Evolutionary conservation across 371 early-diverging fungal species (phyloP), one percentile per base, ranked within the genome.

Genomic region (Mucor racemosus): DNA sequence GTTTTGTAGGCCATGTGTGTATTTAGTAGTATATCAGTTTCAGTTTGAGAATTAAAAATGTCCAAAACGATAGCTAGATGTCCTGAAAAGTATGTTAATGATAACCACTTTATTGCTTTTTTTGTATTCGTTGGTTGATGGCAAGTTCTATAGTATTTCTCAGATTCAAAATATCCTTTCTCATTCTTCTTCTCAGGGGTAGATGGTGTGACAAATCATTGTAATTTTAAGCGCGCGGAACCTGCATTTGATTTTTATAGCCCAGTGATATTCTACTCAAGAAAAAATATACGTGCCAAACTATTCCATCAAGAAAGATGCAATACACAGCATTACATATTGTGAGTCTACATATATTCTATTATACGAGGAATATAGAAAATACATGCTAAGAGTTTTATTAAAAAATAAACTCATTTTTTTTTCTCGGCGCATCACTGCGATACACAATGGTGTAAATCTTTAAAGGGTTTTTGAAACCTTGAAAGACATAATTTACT

Each of bases 131-230:
- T 7, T 40, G 44, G 44, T 17, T 44, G 44, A 26, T 26, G 26
- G 26, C 3, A 26, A 26, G 26, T 26, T 26, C 26, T 44, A 9
- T 44, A 44, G 17, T 17, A 17, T 44, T 4, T n/a, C 5, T 44
- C 2, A 8, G 15, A 44, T 6, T 15, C 8, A 8, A 44, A 44
- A 17, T 15, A 17, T 8, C 7, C 44, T 15, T 42, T 7, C n/a
- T 8, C 15, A n/a, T 17, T 5, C 17, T 8, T 5, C 17, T 8
- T n/a, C 44, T 44, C 44, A 44, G 44, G 44, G 44, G 44, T 44
- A 44, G 44, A 44, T 50, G 50, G 50, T 50, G 10, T 50, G 50
- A 50, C 50, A 50, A 50, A 50, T 11, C 11, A 21, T 50, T 11
- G 21, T 26, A 19, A 10, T 50, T 50, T 50, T 11, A 21, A 50